Conservation (phyloP, 2,329 filamentous ascomycete species). For the Xylariaceae sp. region DNA sequence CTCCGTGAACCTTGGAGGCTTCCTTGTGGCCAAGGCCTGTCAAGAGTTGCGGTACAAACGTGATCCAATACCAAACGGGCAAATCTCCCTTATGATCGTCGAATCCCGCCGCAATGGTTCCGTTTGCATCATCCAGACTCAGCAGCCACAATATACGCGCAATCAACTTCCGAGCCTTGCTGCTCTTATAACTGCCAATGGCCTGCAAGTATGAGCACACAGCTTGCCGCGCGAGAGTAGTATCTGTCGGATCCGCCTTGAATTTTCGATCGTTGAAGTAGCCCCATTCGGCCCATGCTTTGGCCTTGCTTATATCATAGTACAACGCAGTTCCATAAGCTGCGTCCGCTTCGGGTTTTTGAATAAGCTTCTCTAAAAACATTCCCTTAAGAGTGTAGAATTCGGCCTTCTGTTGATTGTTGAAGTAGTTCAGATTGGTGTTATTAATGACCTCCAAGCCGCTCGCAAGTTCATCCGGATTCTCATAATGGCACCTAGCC, state of each 20-base stretch:
- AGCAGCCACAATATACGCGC: conserved; percentile 92
- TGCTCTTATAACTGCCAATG: conserved; percentile 92
- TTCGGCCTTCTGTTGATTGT: conserved; percentile 90
- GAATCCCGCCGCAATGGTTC: conserved; percentile 77
- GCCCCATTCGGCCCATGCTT: conserved; percentile 99
- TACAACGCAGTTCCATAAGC: conserved; percentile 93
- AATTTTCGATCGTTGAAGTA: conserved; percentile 97
- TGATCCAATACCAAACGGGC: conserved; percentile 99
- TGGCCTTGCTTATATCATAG: conserved; percentile 91
- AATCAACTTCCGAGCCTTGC: conserved; percentile 90
- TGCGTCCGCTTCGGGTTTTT: conserved; percentile 85
- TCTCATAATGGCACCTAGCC: conserved; percentile 98
- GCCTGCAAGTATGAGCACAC: conserved; percentile 95
- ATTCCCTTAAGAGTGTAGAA: conserved; percentile 99
- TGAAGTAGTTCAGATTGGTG: conserved; percentile 98
- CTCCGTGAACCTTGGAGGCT: conserved; percentile 75
- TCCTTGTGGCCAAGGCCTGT: conserved; percentile 89
- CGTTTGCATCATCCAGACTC: conserved; percentile 84
- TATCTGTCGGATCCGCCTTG: conserved; percentile 78
- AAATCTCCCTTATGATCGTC: conserved; percentile 97
- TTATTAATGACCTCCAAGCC: conserved; percentile 99
- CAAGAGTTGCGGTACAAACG: conserved; percentile 93
- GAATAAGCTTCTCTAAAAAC: conserved; percentile 91
- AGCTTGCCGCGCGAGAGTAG: conserved; percentile 81
- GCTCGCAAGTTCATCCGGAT: conserved; percentile 82